phyloP scores from a whole-genome alignment of 352 stramenopile species.

The Globisporangium abappressorium region DNA sequence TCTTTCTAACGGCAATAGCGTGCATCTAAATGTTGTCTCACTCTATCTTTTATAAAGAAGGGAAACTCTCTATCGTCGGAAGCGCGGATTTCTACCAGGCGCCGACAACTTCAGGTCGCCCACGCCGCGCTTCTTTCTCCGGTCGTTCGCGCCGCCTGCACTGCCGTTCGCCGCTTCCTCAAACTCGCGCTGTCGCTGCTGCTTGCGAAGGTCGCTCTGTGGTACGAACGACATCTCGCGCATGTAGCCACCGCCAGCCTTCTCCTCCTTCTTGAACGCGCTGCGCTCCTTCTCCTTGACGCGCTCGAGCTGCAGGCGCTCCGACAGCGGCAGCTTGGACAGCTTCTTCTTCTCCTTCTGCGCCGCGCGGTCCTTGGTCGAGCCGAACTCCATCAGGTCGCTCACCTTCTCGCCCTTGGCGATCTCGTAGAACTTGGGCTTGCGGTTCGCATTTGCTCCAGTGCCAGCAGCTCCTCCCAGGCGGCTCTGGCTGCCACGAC shows the following conservation, averaged over 20 bases:
- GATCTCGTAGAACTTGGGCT: constrained; percentile 87
- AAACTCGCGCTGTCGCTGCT: constrained; percentile 43
- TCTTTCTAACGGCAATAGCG: not conserved
- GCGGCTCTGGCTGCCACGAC: constrained; percentile 6
- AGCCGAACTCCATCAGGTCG: constrained; percentile 78
- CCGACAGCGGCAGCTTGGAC: constrained; percentile 73
- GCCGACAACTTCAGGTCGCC: constrained; percentile 68
- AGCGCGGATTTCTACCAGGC: constrained; percentile 43
- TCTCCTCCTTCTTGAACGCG: constrained; percentile 84
- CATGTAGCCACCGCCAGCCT: constrained; percentile 65
- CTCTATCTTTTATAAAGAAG: not conserved
- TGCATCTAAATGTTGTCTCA: not conserved
- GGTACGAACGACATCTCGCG: constrained; percentile 82
- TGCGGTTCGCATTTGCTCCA: constrained; percentile 22
- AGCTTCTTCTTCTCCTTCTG: constrained; percentile 82
- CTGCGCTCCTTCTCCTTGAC: constrained; percentile 72
- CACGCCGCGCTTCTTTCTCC: constrained; percentile 80
- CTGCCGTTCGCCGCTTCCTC: constrained; percentile 22
- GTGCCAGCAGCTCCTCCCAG: not conserved
- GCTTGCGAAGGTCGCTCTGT: constrained; percentile 53
- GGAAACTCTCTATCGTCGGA: constrained; percentile 44
- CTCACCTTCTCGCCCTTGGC: constrained; percentile 77
- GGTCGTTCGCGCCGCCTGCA: constrained; percentile 24
- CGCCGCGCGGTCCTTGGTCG: constrained; percentile 51
- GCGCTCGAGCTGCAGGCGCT: constrained; percentile 72